Evolutionary conservation across 495 filamentous ascomycete species (phyloP).

Genomic region (Corynascus novoguineensis): DNA sequence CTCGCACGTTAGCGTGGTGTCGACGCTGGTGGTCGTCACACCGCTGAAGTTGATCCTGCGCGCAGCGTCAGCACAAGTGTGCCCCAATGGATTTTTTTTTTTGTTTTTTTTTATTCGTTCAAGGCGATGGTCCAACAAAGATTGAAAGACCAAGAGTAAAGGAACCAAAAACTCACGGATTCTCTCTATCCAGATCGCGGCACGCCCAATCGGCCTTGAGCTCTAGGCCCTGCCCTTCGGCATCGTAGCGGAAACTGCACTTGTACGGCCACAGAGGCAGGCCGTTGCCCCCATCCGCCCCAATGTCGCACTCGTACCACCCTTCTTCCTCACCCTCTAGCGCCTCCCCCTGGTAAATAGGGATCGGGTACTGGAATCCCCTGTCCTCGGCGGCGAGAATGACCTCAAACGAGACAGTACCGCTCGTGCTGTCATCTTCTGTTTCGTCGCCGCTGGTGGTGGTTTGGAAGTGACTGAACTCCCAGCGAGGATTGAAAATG

Average conservation of each 20-base stretch:
- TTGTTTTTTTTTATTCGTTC: too few relatives aligned
- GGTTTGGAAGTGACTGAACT: slow-evolving; percentile 21
- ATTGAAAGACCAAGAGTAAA: background rate
- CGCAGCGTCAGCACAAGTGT: background rate
- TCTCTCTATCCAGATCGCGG: slow-evolving; percentile 22
- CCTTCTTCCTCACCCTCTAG: background rate
- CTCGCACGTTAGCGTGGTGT: slow-evolving; percentile 11
- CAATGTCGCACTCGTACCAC: slow-evolving; percentile 23
- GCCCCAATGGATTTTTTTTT: too few relatives aligned
- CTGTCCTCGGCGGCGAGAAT: slow-evolving; percentile 17
- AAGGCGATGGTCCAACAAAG: background rate
- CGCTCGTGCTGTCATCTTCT: too few relatives aligned
- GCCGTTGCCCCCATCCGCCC: slow-evolving; percentile 17
- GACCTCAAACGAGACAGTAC: slow-evolving; percentile 23
- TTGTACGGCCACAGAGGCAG: slow-evolving; percentile 22
- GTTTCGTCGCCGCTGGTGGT: background rate
- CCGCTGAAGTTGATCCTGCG: slow-evolving; percentile 24
- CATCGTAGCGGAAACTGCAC: slow-evolving; percentile 21
- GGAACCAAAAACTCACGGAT: slow-evolving; percentile 22
- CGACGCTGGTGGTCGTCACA: slow-evolving; percentile 18
- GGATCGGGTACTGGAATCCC: slow-evolving; percentile 25
- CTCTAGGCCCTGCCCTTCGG: slow-evolving; percentile 12
- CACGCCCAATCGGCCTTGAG: slow-evolving; percentile 29
- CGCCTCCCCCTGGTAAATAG: slow-evolving; percentile 10
- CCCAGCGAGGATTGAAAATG: slow-evolving; percentile 25